These are phyloP conservation scores for Nitzschia palea DNA, from an alignment of 108 stramenopile genomes.

Conservation along the genomic window DNA sequence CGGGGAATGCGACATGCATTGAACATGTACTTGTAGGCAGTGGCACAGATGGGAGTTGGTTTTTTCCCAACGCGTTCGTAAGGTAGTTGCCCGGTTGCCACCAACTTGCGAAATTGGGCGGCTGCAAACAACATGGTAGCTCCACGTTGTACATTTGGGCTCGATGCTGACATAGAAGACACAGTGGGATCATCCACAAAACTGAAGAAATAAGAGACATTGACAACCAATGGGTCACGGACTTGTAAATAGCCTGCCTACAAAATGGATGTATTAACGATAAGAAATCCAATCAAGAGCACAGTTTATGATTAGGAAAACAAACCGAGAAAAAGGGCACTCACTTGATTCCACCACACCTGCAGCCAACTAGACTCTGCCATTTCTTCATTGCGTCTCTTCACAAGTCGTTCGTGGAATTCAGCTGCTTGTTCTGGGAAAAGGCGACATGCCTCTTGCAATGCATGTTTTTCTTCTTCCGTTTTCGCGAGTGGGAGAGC, in stretches of 20 bases:
- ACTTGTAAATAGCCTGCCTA: constrained; percentile 52
- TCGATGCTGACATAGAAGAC: not conserved
- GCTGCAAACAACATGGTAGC: constrained; percentile 37
- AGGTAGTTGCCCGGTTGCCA: constrained; percentile 30
- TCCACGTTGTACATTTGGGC: constrained; percentile 29
- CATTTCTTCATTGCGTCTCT: constrained; percentile 28
- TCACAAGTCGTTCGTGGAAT: constrained; percentile 48
- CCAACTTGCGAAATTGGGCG: constrained; percentile 25
- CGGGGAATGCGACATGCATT: constrained; percentile 63
- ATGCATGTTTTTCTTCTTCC: constrained; percentile 19
- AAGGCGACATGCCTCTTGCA: constrained; percentile 31
- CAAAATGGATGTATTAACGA: not conserved
- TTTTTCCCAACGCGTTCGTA: constrained; percentile 36
- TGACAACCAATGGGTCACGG: constrained; percentile 61
- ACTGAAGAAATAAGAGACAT: constrained; percentile 69
- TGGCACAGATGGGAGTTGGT: constrained; percentile 33
- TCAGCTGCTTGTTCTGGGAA: constrained; percentile 41
- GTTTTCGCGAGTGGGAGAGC: constrained; percentile 41
- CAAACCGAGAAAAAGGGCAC: not conserved
- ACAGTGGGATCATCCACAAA: constrained; percentile 52
- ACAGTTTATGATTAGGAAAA: not conserved
- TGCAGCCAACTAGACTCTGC: constrained; percentile 60
- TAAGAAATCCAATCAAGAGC: not conserved
- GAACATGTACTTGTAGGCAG: constrained; percentile 75
- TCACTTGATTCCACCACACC: constrained; percentile 59